Evolutionary conservation across 2,329 filamentous ascomycete species (phyloP).

Genomic region (Phyllosticta citriasiana): DNA sequence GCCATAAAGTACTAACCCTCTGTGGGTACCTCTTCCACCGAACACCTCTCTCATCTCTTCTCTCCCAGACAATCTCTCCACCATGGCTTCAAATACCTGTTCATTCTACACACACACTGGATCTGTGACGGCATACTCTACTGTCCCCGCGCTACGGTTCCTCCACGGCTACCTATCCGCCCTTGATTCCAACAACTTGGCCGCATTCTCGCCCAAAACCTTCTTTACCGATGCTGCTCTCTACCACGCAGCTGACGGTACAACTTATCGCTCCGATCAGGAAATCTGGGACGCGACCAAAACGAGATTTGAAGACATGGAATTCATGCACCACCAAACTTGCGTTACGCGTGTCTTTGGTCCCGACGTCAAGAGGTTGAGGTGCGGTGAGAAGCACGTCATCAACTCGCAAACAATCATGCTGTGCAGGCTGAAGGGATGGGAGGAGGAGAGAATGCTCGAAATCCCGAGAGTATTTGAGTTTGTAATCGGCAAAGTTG

Average conservation of each 20-base stretch:
- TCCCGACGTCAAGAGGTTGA: not conserved
- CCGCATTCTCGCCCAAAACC: not conserved
- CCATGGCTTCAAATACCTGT: not conserved
- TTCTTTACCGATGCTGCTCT: slow-evolving; percentile 3
- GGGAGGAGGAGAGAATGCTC: slow-evolving; percentile 7
- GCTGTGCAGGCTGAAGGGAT: slow-evolving; percentile 3
- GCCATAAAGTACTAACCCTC: not conserved
- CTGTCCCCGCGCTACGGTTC: not conserved
- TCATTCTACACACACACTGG: slow-evolving; percentile 6
- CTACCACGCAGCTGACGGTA: not conserved
- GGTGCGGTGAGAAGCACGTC: not conserved
- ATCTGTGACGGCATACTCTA: not conserved
- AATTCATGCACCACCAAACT: slow-evolving; percentile 5
- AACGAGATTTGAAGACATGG: not conserved
- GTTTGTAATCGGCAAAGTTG: slow-evolving; percentile 2
- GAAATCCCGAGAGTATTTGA: slow-evolving; percentile 6
- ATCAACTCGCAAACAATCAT: slow-evolving; percentile 5
- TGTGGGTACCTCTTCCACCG: not conserved
- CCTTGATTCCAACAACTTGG: slow-evolving; percentile 2
- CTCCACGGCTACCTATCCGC: not conserved
- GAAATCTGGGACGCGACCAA: slow-evolving; percentile 6
- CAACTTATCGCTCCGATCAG: not conserved
- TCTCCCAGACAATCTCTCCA: not conserved
- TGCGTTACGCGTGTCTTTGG: slow-evolving; percentile 2
- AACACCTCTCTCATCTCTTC: not conserved